Evolutionary conservation across 768 basidiomycete species (phyloP).

Genomic region (Coprinopsis strossmayeri): DNA sequence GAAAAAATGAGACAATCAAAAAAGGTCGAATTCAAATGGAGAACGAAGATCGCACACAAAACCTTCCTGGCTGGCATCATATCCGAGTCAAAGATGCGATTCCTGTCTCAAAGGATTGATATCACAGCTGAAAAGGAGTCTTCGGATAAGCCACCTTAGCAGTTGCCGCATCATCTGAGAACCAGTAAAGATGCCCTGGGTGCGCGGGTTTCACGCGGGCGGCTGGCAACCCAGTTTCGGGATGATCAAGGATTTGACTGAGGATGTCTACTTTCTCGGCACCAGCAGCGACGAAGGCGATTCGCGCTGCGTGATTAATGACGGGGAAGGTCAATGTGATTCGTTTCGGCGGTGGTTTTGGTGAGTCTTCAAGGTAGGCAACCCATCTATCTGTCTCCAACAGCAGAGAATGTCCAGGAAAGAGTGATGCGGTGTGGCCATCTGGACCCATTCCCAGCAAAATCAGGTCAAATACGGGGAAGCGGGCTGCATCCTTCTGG

Average conservation of each 20-base stretch:
- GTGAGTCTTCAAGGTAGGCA: slow-evolving; percentile 86
- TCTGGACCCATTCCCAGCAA: slow-evolving; percentile 96
- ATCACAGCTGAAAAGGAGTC: slow-evolving; percentile 52
- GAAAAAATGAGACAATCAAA: no score
- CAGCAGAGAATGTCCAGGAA: slow-evolving; percentile 87
- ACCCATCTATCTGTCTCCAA: slow-evolving; percentile 92
- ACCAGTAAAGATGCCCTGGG: slow-evolving; percentile 92
- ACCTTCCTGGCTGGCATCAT: no score
- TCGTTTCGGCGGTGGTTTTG: slow-evolving; percentile 85
- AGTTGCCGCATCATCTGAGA: slow-evolving; percentile 83
- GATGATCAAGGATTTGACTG: slow-evolving; percentile 66
- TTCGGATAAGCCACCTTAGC: slow-evolving; percentile 51
- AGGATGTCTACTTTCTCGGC: slow-evolving; percentile 77
- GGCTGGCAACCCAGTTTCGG: slow-evolving; percentile 75
- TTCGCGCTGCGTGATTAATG: slow-evolving; percentile 80
- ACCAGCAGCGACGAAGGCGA: slow-evolving; percentile 87
- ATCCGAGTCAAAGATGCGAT: not conserved
- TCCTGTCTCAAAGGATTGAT: not conserved
- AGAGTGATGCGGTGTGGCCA: slow-evolving; percentile 97
- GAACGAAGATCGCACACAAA: no score
- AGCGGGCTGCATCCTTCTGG: slow-evolving; percentile 86
- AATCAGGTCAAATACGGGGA: slow-evolving; percentile 96
- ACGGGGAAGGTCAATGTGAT: slow-evolving; percentile 92
- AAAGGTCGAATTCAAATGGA: no score
- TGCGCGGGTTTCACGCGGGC: slow-evolving; percentile 70